Conservation (phyloP, 345 rosid genomes). For the Jatropha curcas region DNA sequence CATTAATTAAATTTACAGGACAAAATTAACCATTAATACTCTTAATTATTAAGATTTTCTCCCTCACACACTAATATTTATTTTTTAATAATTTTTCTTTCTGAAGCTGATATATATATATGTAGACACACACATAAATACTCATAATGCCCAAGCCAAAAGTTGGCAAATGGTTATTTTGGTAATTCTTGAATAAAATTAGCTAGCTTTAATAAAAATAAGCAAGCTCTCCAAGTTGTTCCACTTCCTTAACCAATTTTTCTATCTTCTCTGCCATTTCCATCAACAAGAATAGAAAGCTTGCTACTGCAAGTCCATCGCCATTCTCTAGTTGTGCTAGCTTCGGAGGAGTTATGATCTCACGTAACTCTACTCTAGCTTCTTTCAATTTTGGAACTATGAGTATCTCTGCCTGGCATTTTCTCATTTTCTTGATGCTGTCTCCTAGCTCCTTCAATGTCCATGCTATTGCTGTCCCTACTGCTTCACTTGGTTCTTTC, state of each 20-base stretch:
- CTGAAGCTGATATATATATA: background rate
- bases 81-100: background rate
- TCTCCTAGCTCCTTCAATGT: constrained; percentile 56
- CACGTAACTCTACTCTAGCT: constrained; percentile 39
- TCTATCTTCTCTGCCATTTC: constrained; percentile 54
- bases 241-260: constrained; percentile 52
- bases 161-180: background rate
- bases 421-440: constrained; percentile 49
- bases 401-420: constrained; percentile 28
- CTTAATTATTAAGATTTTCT: too few species aligned
- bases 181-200: background rate
- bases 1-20: background rate
- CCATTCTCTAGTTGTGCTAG: constrained; percentile 16
- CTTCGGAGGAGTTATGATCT: constrained; percentile 16
- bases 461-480: constrained; percentile 42
- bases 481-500: constrained; percentile 45
- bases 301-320: constrained; percentile 45
- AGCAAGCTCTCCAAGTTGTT: constrained; percentile 55
- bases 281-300: constrained; percentile 45
- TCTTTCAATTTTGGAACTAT: constrained; percentile 49
- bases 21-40: too few species aligned
- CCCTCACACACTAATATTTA: background rate
- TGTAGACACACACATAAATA: background rate
- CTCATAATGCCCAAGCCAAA: background rate
- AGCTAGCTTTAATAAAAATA: constrained; percentile 24